These are phyloP conservation scores for Penicillium mononematosum DNA, from an alignment of 495 filamentous ascomycete species.

Conservation along the genomic window DNA sequence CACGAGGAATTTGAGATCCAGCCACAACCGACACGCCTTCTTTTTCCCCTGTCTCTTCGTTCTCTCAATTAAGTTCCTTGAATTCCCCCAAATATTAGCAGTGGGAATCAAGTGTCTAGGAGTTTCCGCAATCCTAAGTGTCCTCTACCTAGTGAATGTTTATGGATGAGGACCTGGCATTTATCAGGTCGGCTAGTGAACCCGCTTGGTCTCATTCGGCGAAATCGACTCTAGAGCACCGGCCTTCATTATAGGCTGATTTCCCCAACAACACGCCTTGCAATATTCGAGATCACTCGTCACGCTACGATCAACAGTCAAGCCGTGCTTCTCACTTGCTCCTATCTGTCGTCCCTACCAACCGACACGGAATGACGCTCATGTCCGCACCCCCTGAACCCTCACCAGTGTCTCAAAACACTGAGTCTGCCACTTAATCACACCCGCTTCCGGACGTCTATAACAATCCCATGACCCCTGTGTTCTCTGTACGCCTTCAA, in stretches of 20 bases:
- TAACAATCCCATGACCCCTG: not conserved
- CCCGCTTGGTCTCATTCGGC: slow-evolving; percentile 1
- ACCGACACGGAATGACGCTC: slow-evolving; percentile 39
- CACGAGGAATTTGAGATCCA: slow-evolving; percentile 30
- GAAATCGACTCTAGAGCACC: slow-evolving; percentile 1
- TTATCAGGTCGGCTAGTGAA: slow-evolving; percentile 6
- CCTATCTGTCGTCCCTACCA: slow-evolving; percentile 6
- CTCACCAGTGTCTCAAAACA: slow-evolving; percentile 27
- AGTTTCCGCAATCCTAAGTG: not conserved
- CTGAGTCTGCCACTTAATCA: slow-evolving; percentile 24
- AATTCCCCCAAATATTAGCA: not conserved
- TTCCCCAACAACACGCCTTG: not conserved
- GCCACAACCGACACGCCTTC: slow-evolving; percentile 24
- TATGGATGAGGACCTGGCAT: slow-evolving; percentile 6
- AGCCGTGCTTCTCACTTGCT: not conserved
- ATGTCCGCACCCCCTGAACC: slow-evolving; percentile 19
- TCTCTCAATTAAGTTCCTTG: slow-evolving; percentile 3
- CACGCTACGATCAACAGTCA: not conserved
- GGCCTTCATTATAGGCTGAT: not conserved
- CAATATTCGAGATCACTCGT: not conserved
- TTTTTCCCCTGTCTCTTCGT: slow-evolving; percentile 2
- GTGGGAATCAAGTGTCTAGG: not conserved
- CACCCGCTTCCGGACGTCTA: slow-evolving; percentile 1
- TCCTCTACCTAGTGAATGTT: slow-evolving; percentile 1
- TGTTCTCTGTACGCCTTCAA: not conserved